Evolutionary conservation across 1,139 yeast genomes (phyloP).

Genomic region (Saccharomyces uvarum): DNA sequence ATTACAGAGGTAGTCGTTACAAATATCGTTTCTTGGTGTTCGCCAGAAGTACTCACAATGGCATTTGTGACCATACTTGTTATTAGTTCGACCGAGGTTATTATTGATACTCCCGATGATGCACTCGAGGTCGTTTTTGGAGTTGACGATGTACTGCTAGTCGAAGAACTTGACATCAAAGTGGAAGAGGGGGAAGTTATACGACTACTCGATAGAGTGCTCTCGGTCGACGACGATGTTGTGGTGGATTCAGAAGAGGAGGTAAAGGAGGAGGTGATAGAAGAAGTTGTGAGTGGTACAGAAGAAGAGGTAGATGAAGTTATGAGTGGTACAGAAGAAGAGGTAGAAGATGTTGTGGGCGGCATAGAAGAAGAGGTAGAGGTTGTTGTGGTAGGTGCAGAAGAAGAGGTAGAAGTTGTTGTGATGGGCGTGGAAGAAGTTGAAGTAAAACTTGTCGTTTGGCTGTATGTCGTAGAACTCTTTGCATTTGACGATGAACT

Average conservation of each 20-base stretch:
- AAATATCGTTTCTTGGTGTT: slow-evolving; percentile 10
- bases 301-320: background rate
- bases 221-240: slow-evolving; percentile 4
- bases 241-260: slow-evolving; percentile 3
- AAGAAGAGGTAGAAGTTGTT: slow-evolving; percentile 4
- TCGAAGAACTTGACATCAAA: slow-evolving; percentile 9
- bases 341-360: slow-evolving; percentile 5
- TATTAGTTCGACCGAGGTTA: slow-evolving; percentile 12
- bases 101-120: slow-evolving; percentile 7
- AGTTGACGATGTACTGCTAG: slow-evolving; percentile 10
- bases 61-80: slow-evolving; percentile 14
- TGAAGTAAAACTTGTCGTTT: slow-evolving; percentile 3
- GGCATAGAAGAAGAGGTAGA: slow-evolving; percentile 2
- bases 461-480: slow-evolving; percentile 2
- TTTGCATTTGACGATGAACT: background rate
- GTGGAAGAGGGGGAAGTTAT: slow-evolving; percentile 8
- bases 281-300: no score
- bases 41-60: slow-evolving; percentile 7
- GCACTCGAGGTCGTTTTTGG: slow-evolving; percentile 18
- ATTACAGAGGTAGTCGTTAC: slow-evolving; percentile 20
- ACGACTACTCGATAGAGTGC: slow-evolving; percentile 6
- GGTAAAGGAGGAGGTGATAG: background rate
- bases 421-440: background rate
- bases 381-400: slow-evolving; percentile 7
- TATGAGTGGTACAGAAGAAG: background rate